These are phyloP conservation scores for Trifolium subterraneum DNA, from an alignment of 306 rosid genomes.

Conservation along the genomic window DNA sequence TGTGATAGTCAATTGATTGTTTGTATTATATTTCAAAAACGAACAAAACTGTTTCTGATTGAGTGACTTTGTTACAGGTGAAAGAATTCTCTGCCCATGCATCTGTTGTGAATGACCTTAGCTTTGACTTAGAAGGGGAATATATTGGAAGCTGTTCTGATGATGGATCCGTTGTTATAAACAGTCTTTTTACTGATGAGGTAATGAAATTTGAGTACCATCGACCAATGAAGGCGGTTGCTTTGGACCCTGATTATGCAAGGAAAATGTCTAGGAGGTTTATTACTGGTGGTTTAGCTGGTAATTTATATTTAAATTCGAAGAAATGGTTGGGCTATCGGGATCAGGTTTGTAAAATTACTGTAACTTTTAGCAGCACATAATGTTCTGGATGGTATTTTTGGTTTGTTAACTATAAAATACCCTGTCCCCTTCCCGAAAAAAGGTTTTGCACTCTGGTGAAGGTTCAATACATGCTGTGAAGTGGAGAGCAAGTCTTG, in stretches of 20 bases:
- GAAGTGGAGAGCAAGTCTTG: conserved; percentile 92
- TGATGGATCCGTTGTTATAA: conserved; percentile 85
- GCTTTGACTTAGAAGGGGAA: conserved; percentile 92
- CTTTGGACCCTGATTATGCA: conserved; percentile 84
- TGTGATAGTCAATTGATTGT: conserved; percentile 33
- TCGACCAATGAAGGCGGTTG: conserved; percentile 95
- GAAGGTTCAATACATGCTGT: conserved; percentile 98
- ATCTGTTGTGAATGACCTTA: conserved; percentile 86
- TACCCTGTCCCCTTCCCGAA: conserved; percentile 6
- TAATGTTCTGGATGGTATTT: conserved; percentile 26
- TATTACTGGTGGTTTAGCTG: conserved; percentile 97
- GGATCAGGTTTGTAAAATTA: conserved; percentile 76
- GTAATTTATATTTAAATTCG: conserved; percentile 79
- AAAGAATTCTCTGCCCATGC: conserved; percentile 84
- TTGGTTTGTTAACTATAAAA: conserved; percentile 41
- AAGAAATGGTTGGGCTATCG: conserved; percentile 95
- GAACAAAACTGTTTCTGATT: conserved; percentile 21
- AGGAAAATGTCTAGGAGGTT: conserved; percentile 82
- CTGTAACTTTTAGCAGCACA: conserved; percentile 21
- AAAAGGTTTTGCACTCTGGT: conserved; percentile 96
- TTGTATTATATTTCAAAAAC: conserved; percentile 33
- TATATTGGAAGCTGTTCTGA: conserved; percentile 95
- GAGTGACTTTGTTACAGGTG: conserved; percentile 64
- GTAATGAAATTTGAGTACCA: conserved; percentile 88
- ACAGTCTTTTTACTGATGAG: conserved; percentile 87